Evolutionary conservation across 2,329 filamentous ascomycete genomes (phyloP).

Genomic region (Aureobasidium leucospermi): DNA sequence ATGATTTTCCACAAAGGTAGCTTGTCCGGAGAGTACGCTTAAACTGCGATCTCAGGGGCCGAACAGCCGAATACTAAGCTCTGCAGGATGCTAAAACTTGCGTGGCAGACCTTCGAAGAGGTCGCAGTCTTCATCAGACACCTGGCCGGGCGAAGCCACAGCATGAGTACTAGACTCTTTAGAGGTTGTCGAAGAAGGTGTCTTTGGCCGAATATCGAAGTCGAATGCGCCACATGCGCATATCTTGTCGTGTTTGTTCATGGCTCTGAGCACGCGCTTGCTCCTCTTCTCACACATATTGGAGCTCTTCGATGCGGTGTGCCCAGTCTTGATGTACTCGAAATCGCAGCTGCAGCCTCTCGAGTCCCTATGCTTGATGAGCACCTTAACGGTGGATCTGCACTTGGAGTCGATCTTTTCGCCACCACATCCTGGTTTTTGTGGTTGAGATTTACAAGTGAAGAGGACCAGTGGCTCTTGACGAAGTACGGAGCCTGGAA

Average conservation of each 20-base stretch:
- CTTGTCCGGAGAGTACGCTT: too few relatives aligned
- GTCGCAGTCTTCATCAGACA: background rate
- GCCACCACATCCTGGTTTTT: background rate
- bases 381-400: background rate
- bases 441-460: background rate
- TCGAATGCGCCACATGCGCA: background rate
- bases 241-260: background rate
- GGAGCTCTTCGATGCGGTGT: background rate
- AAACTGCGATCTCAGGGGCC: too few relatives aligned
- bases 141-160: background rate
- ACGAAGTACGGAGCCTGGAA: background rate
- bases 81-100: too few relatives aligned
- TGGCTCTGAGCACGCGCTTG: background rate
- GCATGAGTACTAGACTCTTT: background rate
- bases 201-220: background rate
- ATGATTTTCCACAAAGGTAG: too few relatives aligned
- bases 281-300: background rate
- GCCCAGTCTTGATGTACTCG: background rate
- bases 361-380: background rate
- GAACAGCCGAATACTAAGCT: too few relatives aligned
- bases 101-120: background rate
- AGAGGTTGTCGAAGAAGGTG: too few relatives aligned
- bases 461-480: background rate
- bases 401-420: background rate
- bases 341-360: background rate